phyloP scores from a whole-genome alignment of 805 yeast species.

The Nakazawaea ishiwadae region DNA sequence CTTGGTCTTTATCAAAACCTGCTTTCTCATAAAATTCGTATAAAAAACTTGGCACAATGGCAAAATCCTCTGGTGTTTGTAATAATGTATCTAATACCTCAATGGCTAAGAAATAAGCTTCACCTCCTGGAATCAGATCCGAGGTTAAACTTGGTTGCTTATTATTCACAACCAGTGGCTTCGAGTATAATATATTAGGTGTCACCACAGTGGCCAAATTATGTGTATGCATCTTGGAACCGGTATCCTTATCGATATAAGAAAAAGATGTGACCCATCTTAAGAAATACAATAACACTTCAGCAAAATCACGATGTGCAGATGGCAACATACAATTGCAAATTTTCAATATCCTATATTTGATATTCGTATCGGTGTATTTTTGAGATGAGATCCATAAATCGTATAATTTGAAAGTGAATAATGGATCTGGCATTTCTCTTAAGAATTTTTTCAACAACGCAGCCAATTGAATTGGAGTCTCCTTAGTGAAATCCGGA shows the following conservation, averaged over 20 bases:
- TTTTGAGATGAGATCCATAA: slow-evolving; percentile 74
- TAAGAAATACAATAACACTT: slow-evolving; percentile 79
- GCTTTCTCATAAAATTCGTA: slow-evolving; percentile 42
- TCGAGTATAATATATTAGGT: slow-evolving; percentile 78
- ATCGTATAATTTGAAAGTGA: slow-evolving; percentile 71
- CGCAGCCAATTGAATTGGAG: slow-evolving; percentile 91
- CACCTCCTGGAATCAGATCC: slow-evolving; percentile 38
- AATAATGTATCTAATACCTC: slow-evolving; percentile 85
- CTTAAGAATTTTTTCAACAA: slow-evolving; percentile 85
- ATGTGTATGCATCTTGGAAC: slow-evolving; percentile 93
- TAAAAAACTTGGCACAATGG: slow-evolving; percentile 69
- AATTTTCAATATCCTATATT: slow-evolving; percentile 53
- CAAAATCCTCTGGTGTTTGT: slow-evolving; percentile 72
- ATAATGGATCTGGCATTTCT: slow-evolving; percentile 87
- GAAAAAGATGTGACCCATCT: slow-evolving; percentile 97
- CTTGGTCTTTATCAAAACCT: slow-evolving; percentile 29
- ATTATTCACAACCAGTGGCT: slow-evolving; percentile 29
- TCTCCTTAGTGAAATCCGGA: slow-evolving; percentile 67
- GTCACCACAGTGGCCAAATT: slow-evolving; percentile 94
- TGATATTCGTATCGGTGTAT: slow-evolving; percentile 35
- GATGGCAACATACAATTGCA: slow-evolving; percentile 77
- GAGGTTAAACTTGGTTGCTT: slow-evolving; percentile 14
- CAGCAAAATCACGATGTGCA: slow-evolving; percentile 77
- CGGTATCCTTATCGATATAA: slow-evolving; percentile 79
- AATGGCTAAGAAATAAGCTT: slow-evolving; percentile 80